A percentile compares a stretch with the other conserved stretches of the same genome.
Evolutionary conservation across 768 basidiomycete genomes (phyloP).

Genomic region (Hebeloma cylindrosporum): DNA sequence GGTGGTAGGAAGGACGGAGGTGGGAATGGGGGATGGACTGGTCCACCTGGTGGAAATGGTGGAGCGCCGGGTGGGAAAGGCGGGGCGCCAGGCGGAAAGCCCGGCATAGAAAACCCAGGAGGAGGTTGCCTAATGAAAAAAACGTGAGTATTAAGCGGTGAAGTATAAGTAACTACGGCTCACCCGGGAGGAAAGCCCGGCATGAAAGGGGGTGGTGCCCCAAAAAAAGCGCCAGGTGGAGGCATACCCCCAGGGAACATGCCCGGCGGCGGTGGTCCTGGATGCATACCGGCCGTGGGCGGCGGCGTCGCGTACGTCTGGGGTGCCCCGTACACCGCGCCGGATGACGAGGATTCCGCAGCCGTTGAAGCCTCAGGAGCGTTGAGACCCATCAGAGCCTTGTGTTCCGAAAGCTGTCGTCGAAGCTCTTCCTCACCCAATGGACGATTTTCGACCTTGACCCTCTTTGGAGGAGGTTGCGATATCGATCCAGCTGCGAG

Average conservation of each 20-base stretch:
- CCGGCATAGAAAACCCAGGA: conserved; percentile 21
- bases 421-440: conserved; percentile 82
- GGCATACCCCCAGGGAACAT: conserved; percentile 45
- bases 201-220: conserved; percentile 38
- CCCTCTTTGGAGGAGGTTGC: conserved; percentile 77
- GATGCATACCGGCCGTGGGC: conserved; percentile 29
- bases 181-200: conserved; percentile 56
- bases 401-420: conserved; percentile 86
- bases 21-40: conserved; percentile 14
- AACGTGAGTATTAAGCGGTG: conserved; percentile 11
- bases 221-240: conserved; percentile 19
- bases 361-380: conserved; percentile 30
- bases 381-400: conserved; percentile 77
- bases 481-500: conserved; percentile 79
- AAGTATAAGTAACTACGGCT: conserved; percentile 26
- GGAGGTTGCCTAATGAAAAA: conserved; percentile 18
- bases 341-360: conserved; percentile 37
- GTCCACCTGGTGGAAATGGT: conserved; percentile 15
- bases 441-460: conserved; percentile 74
- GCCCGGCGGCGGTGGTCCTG: conserved; percentile 41
- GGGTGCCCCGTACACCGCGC: conserved; percentile 67
- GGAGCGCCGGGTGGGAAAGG: conserved; percentile 31
- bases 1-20: conserved; percentile 16
- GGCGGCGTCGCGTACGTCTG: conserved; percentile 63
- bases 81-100: conserved; percentile 22